Evolutionary conservation across 192 early-diverging fungal genomes (phyloP), one percentile per base, ranked within the genome.

Genomic region (Spinellus fusiger): DNA sequence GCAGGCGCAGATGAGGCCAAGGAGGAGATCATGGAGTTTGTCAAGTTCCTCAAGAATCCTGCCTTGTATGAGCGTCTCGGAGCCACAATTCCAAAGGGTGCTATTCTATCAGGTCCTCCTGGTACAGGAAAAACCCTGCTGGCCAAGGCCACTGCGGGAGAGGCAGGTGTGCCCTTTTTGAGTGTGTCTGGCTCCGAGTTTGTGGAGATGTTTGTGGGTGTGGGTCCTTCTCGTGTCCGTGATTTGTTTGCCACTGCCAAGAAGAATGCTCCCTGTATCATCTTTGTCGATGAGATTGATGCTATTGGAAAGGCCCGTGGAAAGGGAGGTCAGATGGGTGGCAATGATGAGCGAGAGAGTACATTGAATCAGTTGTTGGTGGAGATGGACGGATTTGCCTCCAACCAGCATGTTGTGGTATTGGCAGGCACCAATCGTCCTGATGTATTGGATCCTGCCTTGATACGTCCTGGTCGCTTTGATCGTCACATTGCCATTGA

Each of bases 21-120:
- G 81, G 88, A 93, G 66, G 97, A 99, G 77, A 99, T 99, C 52
- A 99, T 99, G 97, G 97, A 99, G 82, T 99, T 99, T 89, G 97
- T 99, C 56, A 96, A 97, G 77, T 98, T 98, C 77, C 75, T 98
- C 56, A 98, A 98, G 74, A 87, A 96, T 69, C 96, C 96, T 28
- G 83, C 76, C 38, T 71, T 79, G 23, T 99, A 94, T 76, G 95
- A 99, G 71, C 79, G 82, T 34, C 73, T 99, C 10, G 97, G 97
- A 22, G 97, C 97, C 48, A 96, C 98, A 76, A 99, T 99, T 71
- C 97, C 97, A 51, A 95, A 93, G 77, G 97, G 97, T 48, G 97
- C 97, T 5, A 93, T 98, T 58, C 75, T 99, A 10, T 95, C 93
- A 31, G 88, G 83, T 40, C 92, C 90, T 22, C 92, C 93, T 0